These are phyloP conservation scores for Sextonia rubra DNA, from an alignment of 164 flowering plant genomes.

Conservation along the genomic window DNA sequence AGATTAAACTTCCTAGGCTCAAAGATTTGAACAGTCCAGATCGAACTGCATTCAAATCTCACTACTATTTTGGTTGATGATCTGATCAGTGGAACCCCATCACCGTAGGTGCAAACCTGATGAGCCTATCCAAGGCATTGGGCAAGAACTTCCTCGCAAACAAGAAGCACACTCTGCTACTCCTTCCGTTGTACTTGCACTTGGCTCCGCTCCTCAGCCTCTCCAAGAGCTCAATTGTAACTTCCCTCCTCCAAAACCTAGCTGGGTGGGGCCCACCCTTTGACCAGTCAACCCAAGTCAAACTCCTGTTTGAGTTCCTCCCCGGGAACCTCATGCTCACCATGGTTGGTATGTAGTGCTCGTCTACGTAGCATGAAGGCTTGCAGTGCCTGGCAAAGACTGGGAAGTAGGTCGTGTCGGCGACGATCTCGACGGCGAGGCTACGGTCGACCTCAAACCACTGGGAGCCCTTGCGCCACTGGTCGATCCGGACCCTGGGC, in stretches of 20 bases:
- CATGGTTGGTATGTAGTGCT: conserved; percentile 71
- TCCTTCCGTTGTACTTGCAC: conserved; percentile 48
- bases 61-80: too few species aligned
- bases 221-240: conserved; percentile 47
- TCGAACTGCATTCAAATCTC: too few species aligned
- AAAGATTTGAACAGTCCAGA: too few species aligned
- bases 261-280: conserved; percentile 64
- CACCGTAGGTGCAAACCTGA: conserved; percentile 48
- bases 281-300: conserved; percentile 79
- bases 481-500: conserved; percentile 32
- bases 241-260: conserved; percentile 32
- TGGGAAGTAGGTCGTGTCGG: conserved; percentile 42
- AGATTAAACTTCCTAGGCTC: too few species aligned
- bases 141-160: conserved; percentile 80
- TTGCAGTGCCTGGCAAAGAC: conserved; percentile 26
- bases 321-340: conserved; percentile 33
- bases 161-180: conserved; percentile 44
- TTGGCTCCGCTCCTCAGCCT: conserved; percentile 36
- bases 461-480: conserved; percentile 80
- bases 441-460: conserved; percentile 65
- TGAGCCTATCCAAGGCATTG: conserved; percentile 44
- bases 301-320: conserved; percentile 42
- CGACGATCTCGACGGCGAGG: conserved; percentile 44
- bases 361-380: conserved; percentile 32
- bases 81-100: conserved; percentile 37